Base-by-base conservation (phyloP, 1,139 yeast genomes). In the Spencermartinsiella ligniputridi region DNA sequence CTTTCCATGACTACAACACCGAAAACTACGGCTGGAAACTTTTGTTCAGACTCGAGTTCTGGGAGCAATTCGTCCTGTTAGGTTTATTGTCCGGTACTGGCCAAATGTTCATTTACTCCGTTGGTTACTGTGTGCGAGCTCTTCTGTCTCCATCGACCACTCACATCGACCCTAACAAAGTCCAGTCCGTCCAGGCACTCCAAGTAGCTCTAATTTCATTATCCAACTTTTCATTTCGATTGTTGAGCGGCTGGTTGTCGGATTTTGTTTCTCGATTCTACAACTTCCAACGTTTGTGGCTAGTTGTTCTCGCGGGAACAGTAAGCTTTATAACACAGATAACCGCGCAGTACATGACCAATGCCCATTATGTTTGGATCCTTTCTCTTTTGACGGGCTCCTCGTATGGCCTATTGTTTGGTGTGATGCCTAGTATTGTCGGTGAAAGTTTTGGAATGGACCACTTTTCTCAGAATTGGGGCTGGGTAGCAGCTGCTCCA, bases 391-490 rank as follows among this genome's bases (percentile, higher is more conserved):
- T 77, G 2, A 73, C 80, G 48, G 95, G 95, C 0, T 67, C 72
- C 43, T 79, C 88, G 2, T 86, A 84, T 64, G 95, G 95, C 1
- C 72, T 83, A 33, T 68, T 80, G 32, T 86, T 82, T 63, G 89
- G 95, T 0, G 76, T 86, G 3, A 83, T 78, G 60, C 95, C 95
- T 1, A 81, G 88, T 1, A 76, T 84, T 19, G 71, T 83, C 27
- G 79, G 89, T 1, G 95, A 86, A 54, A 67, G 77, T 11, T 85
- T 84, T 64, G 88, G 88, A 22, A 73, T 86, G 53, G 70, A 68
- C 18, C 76, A 79, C 21, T 86, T 83, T 60, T 81, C 88, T 39
- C 81, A 87, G 25, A 74, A 85, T 25, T 86, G 95, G 94, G 90
- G 95, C 0, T 62, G 81, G 40, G 68, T 80, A 2, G 58, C 64